These are phyloP conservation scores for Phialophora expanda DNA, from an alignment of 2,329 filamentous ascomycete genomes.

Conservation along the genomic window DNA sequence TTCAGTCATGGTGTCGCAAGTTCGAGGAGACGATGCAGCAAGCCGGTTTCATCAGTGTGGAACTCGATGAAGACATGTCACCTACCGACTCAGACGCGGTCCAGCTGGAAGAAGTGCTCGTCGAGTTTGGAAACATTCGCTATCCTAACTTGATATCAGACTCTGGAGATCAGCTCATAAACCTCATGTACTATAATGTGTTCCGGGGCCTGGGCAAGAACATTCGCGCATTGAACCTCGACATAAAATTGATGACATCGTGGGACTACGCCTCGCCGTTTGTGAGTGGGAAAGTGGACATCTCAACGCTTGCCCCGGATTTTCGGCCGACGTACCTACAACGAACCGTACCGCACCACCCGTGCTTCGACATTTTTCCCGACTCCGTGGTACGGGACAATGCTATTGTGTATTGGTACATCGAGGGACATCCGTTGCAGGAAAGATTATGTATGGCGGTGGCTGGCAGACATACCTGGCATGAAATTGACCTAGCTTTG, in stretches of 20 bases:
- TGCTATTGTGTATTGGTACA: constrained; percentile 21
- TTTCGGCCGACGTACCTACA: constrained; percentile 51
- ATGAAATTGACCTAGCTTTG: constrained; percentile 25
- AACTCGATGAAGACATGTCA: neutral
- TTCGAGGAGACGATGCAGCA: constrained; percentile 18
- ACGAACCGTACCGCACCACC: constrained; percentile 47
- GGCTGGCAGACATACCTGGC: constrained; percentile 28
- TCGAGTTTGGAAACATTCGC: constrained; percentile 2
- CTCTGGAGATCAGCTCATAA: constrained; percentile 42
- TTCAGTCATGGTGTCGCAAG: constrained; percentile 22
- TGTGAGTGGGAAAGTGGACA: constrained; percentile 17
- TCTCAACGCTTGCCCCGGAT: constrained; percentile 37
- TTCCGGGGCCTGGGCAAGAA: constrained; percentile 44
- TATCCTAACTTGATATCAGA: constrained; percentile 5
- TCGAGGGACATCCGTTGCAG: constrained; percentile 8
- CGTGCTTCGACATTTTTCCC: constrained; percentile 48
- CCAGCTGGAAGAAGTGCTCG: constrained; percentile 20
- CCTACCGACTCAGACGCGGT: constrained; percentile 17
- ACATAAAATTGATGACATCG: constrained; percentile 14
- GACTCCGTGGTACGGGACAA: constrained; percentile 50
- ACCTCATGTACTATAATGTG: constrained; percentile 45
- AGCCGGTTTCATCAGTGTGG: neutral
- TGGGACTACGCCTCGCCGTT: constrained; percentile 26
- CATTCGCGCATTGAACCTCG: constrained; percentile 40
- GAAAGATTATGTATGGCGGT: constrained; percentile 25